Evolutionary conservation across 78 protist genomes (phyloP), one percentile per base, ranked within the genome.

Genomic region (Salpingoeca rosetta): DNA sequence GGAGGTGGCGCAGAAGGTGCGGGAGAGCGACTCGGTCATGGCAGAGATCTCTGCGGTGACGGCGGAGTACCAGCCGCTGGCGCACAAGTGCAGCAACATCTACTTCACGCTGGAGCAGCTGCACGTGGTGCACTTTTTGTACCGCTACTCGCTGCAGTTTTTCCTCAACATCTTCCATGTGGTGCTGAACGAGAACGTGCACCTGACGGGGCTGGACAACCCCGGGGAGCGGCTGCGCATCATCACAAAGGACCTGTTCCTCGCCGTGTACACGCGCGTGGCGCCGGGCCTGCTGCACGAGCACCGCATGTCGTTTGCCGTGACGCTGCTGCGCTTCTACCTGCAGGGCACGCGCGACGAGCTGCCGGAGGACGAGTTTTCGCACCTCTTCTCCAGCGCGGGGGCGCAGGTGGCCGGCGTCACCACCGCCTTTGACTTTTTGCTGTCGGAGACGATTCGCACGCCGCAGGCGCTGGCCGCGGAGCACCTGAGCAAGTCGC

Each of bases 21-120:
- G 40, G 56, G 43, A 94, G 83, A 82, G 40, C 28, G 92, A 86
- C 45, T 27, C 76, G 26, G 83, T 90, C 35, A 90, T 93, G 96
- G 85, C 22, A 35, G 94, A 90, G 76, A 79, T 93, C 73, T 37
- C 75, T 27, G 77, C 56, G 35, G 97, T 90, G 0, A 38, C 88
- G 36, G 86, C 75, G 7, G 27, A 85, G 83, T 96, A 95, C 88
- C 73, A 51, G 41, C 93, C 96, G 39, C 73, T 96, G 72, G 93
- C 98, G 24, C 44, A 73, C 0, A 57, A 94, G 37, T 84, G 93
- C 74, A 44, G 94, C 31, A 76, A 84, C 51, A 76, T 96, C 77
- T 96, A 94, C 94, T 96, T 96, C 81, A 76, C 93, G 22, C 44
- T 95, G 85, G 96, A 94, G 57, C 90, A 88, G 85, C 82, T 98